Percentiles rank a stretch among this genome's conserved stretches.
These are phyloP conservation scores for Blastomyces percursus DNA, from an alignment of 2,329 filamentous ascomycete species.

Conservation along the genomic window DNA sequence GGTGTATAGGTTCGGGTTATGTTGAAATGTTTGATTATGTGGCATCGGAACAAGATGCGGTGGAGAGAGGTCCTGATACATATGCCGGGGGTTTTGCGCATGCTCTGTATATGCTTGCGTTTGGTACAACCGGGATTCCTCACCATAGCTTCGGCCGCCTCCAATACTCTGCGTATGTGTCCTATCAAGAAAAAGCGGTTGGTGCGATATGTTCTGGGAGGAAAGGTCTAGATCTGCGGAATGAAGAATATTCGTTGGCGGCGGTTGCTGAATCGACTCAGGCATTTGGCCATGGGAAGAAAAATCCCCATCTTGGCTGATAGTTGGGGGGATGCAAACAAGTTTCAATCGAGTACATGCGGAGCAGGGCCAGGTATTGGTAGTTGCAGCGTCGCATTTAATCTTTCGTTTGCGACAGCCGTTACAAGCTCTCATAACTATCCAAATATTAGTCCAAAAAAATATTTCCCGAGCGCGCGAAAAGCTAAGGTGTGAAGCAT, in stretches of 20 bases:
- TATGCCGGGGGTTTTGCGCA: slow-evolving; percentile 19
- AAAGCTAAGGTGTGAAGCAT: slow-evolving; percentile 19
- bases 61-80: slow-evolving; percentile 26
- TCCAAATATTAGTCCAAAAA: slow-evolving; percentile 7
- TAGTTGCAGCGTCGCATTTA: slow-evolving; percentile 93
- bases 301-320: slow-evolving; percentile 55
- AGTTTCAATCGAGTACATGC: slow-evolving; percentile 87
- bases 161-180: slow-evolving; percentile 11
- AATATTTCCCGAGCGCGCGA: background rate
- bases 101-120: slow-evolving; percentile 24
- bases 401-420: slow-evolving; percentile 93
- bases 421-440: slow-evolving; percentile 95
- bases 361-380: slow-evolving; percentile 94
- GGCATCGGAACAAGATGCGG: background rate
- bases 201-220: slow-evolving; percentile 38
- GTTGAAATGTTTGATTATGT: slow-evolving; percentile 1
- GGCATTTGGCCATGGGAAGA: slow-evolving; percentile 19
- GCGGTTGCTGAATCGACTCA: slow-evolving; percentile 16
- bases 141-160: slow-evolving; percentile 29
- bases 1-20: background rate
- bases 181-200: slow-evolving; percentile 27
- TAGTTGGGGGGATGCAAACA: slow-evolving; percentile 81
- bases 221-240: slow-evolving; percentile 15
- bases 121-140: slow-evolving; percentile 30
- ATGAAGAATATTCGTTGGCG: background rate